phyloP scores from a whole-genome alignment of 352 stramenopile species.

The Pythium pectinolyticum region DNA sequence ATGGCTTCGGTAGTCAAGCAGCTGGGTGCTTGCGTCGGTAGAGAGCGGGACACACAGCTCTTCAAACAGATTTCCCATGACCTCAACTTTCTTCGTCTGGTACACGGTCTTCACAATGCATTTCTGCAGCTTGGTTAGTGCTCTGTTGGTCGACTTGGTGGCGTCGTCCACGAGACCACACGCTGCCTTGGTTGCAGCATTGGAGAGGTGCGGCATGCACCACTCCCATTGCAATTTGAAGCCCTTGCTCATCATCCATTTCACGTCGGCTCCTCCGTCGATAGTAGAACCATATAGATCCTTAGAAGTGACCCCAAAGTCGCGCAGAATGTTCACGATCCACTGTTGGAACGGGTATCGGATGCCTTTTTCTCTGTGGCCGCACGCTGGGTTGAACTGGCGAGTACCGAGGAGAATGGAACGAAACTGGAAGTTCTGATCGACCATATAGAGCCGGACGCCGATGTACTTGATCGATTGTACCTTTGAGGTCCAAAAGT shows the following conservation, averaged over 20 bases:
- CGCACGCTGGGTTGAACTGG: conserved; percentile 11
- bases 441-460: conserved; percentile 13
- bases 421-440: conserved; percentile 6
- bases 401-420: conserved; percentile 10
- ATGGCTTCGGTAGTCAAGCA: no score
- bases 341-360: conserved; percentile 4
- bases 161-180: not conserved
- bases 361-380: conserved; percentile 7
- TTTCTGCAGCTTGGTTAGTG: not conserved
- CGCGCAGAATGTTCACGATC: conserved; percentile 11
- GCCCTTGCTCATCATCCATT: conserved; percentile 12
- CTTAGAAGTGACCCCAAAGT: conserved; percentile 3
- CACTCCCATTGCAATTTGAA: conserved; percentile 16
- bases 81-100: no score
- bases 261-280: conserved; percentile 18
- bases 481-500: conserved; percentile 9
- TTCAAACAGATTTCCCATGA: no score
- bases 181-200: conserved; percentile 16
- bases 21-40: no score
- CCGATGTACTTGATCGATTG: conserved; percentile 9
- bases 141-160: not conserved
- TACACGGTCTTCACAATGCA: not conserved
- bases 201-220: conserved; percentile 15
- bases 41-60: no score
- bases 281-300: conserved; percentile 13